Evolutionary conservation across 139 green algal species (phyloP).

Genomic region (Eudorina sp.): DNA sequence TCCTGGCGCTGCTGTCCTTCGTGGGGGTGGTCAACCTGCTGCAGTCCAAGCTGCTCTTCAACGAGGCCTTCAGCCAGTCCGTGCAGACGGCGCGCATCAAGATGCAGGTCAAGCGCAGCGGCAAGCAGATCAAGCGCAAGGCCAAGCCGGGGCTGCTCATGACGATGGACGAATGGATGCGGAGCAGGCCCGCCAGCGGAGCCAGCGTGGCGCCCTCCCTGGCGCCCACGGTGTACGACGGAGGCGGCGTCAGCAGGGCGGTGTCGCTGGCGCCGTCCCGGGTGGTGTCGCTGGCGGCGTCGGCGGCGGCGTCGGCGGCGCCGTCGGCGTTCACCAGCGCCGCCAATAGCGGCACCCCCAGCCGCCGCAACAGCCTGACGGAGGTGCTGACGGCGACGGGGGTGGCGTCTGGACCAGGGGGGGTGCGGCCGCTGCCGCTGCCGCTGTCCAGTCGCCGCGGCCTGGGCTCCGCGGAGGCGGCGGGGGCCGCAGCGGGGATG

Average conservation of each 20-base stretch:
- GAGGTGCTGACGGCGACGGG: neutral
- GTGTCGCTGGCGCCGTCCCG: neutral
- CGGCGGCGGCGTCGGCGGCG: neutral
- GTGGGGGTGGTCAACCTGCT: conserved; percentile 38
- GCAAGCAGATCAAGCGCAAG: conserved; percentile 49
- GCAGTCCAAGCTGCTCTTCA: conserved; percentile 49
- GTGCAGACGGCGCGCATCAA: conserved; percentile 36
- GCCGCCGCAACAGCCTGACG: neutral
- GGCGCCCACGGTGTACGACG: neutral
- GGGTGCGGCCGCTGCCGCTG: neutral
- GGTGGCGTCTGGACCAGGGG: neutral
- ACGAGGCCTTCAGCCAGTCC: conserved; percentile 46
- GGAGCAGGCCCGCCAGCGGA: neutral
- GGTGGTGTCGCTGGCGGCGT: neutral
- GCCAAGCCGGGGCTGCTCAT: conserved; percentile 25
- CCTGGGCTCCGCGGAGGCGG: too few species aligned
- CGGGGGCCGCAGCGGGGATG: neutral
- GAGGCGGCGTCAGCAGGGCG: neutral
- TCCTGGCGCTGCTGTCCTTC: conserved; percentile 37
- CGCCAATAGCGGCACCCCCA: neutral
- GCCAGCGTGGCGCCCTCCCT: neutral
- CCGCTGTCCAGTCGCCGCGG: neutral
- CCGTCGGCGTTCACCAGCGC: neutral
- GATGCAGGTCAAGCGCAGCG: conserved; percentile 27
- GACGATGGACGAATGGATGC: conserved; percentile 46